A percentile compares a stretch with the other conserved stretches of the same genome.
Conservation (phyloP, 2,329 filamentous ascomycete genomes). For the Scedosporium apiospermum region DNA sequence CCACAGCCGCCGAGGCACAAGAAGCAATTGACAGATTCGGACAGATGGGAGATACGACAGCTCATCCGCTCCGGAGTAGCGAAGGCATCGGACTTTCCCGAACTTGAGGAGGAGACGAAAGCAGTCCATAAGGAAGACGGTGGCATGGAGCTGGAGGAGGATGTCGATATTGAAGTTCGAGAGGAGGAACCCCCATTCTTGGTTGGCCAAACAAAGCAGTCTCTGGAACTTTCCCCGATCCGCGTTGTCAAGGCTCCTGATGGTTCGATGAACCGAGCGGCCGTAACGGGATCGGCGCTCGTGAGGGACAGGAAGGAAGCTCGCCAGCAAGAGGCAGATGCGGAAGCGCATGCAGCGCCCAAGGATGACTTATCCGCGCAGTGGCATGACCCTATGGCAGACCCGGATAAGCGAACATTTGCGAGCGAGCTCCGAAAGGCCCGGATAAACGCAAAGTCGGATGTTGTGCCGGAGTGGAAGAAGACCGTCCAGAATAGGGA, state of each 20-base stretch:
- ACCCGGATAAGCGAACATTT: slow-evolving; percentile 76
- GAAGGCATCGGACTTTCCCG: slow-evolving; percentile 87
- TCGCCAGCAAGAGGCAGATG: slow-evolving; percentile 78
- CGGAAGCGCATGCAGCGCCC: slow-evolving; percentile 55
- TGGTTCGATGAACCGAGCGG: slow-evolving; percentile 93
- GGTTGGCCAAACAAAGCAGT: slow-evolving; percentile 92
- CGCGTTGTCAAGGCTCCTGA: slow-evolving; percentile 95
- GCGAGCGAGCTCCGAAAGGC: slow-evolving; percentile 73
- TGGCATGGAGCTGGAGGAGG: slow-evolving; percentile 86
- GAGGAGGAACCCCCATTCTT: slow-evolving; percentile 97
- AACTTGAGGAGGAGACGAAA: slow-evolving; percentile 89
- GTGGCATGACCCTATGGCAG: slow-evolving; percentile 96
- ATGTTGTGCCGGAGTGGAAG: slow-evolving; percentile 87
- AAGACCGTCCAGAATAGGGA: slow-evolving; percentile 70
- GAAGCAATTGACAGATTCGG: slow-evolving; percentile 92
- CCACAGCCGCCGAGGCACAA: slow-evolving; percentile 50
- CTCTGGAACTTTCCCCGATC: slow-evolving; percentile 88
- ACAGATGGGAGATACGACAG: slow-evolving; percentile 95
- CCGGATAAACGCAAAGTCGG: slow-evolving; percentile 49
- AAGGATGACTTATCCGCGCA: slow-evolving; percentile 80
- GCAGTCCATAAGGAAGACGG: slow-evolving; percentile 78
- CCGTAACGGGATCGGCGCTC: slow-evolving; percentile 82
- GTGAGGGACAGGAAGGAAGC: slow-evolving; percentile 86
- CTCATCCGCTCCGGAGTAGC: slow-evolving; percentile 91
- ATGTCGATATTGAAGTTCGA: slow-evolving; percentile 91